phyloP scores from a whole-genome alignment of 2,329 filamentous ascomycete species.

The Aspergillus intermedius region DNA sequence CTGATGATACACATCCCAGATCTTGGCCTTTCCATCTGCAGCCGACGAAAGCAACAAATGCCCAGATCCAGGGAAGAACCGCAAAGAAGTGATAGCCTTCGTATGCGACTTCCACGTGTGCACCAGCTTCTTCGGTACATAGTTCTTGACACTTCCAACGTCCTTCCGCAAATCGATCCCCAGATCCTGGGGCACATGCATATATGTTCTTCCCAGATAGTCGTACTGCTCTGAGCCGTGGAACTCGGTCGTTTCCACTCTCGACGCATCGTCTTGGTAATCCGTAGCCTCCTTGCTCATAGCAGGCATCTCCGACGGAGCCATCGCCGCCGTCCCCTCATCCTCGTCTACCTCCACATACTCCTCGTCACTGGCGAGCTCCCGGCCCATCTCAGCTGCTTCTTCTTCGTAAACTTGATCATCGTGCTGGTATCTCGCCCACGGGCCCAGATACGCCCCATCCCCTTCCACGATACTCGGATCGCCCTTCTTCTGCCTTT shows the following conservation, averaged over 20 bases:
- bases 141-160: conserved; percentile 74
- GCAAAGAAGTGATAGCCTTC: conserved; percentile 79
- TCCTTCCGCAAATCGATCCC: conserved; percentile 81
- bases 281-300: conserved; percentile 47
- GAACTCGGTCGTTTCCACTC: conserved; percentile 77
- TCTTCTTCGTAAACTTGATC: conserved; percentile 65
- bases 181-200: conserved; percentile 91
- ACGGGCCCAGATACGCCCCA: conserved; percentile 85
- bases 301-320: conserved; percentile 43
- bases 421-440: conserved; percentile 76
- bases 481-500: conserved; percentile 78
- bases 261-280: conserved; percentile 50
- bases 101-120: conserved; percentile 82
- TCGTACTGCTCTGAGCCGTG: conserved; percentile 78
- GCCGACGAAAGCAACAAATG: conserved; percentile 85
- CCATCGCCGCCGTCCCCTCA: conserved; percentile 53
- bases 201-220: conserved; percentile 92
- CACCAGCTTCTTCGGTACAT: conserved; percentile 86
- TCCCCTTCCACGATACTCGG: conserved; percentile 78
- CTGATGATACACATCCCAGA: conserved; percentile 91
- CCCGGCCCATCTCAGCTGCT: conserved; percentile 59
- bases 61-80: conserved; percentile 81
- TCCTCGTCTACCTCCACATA: conserved; percentile 58
- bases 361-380: conserved; percentile 72
- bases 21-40: conserved; percentile 83